These are phyloP conservation scores for Boletus semigastroideus DNA, from an alignment of 1,284 basidiomycete species.

Conservation along the genomic window DNA sequence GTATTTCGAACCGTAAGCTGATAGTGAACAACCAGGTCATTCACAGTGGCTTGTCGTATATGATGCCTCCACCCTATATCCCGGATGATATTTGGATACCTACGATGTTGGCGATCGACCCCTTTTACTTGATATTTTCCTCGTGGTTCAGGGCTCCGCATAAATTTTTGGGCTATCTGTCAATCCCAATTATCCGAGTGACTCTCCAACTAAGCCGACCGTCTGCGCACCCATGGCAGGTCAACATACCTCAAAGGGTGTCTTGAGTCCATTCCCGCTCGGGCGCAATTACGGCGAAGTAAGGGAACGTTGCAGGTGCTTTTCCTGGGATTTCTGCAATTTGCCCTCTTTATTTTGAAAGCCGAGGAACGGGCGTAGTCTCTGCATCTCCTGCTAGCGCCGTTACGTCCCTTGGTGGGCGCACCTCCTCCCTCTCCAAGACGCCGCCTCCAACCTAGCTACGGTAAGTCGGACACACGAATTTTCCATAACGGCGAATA, in stretches of 20 bases:
- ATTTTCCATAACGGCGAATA: constrained; percentile 6
- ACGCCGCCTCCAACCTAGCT: background rate
- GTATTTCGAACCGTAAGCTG: constrained; percentile 8
- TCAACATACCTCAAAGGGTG: background rate
- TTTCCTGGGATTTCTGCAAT: background rate
- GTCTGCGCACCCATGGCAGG: constrained; percentile 1
- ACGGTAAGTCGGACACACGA: constrained; percentile 1
- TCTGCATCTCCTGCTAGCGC: background rate
- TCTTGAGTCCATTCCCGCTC: background rate
- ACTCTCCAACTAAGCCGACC: background rate
- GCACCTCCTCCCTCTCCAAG: background rate
- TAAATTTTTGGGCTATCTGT: background rate
- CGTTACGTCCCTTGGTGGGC: background rate
- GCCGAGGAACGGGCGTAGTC: background rate
- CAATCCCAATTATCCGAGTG: constrained; percentile 2
- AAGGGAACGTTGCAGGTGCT: background rate
- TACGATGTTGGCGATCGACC: constrained; percentile 1
- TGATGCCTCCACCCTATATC: constrained; percentile 18
- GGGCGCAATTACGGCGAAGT: background rate
- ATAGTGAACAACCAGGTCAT: constrained; percentile 11
- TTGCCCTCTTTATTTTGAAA: background rate
- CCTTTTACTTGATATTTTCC: background rate
- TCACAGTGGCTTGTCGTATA: constrained; percentile 2
- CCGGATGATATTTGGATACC: constrained; percentile 5
- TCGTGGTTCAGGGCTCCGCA: constrained; percentile 4